phyloP scores from a whole-genome alignment of 2,329 filamentous ascomycete genomes.

The Phaeosphaeria sp. region DNA sequence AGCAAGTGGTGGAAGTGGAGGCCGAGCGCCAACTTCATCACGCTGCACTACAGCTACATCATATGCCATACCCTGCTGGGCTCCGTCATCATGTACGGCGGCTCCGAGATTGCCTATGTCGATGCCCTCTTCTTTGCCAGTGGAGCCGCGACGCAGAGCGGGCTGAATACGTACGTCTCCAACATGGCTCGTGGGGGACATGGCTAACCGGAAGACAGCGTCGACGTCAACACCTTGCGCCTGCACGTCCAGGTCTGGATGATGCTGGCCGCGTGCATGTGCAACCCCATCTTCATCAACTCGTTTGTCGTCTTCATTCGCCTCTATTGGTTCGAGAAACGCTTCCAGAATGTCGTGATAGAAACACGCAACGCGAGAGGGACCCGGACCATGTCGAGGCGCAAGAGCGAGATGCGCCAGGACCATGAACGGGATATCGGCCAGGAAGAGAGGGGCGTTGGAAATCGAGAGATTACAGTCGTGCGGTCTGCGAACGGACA shows the following conservation, averaged over 20 bases:
- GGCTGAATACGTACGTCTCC: conserved; percentile 74
- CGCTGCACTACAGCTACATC: conserved; percentile 81
- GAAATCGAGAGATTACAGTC: conserved; percentile 70
- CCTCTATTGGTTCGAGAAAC: conserved; percentile 97
- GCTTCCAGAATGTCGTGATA: conserved; percentile 82
- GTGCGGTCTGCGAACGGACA: conserved; percentile 64
- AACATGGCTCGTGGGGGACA: background rate
- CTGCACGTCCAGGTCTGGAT: conserved; percentile 61
- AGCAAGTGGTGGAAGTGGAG: conserved; percentile 27
- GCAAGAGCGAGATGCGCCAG: conserved; percentile 55
- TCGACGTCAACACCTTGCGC: conserved; percentile 57
- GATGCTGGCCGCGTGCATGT: conserved; percentile 45
- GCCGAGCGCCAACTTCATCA: conserved; percentile 82
- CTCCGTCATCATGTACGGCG: conserved; percentile 78
- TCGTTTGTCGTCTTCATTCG: conserved; percentile 87
- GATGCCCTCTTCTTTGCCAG: conserved; percentile 90
- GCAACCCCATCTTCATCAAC: conserved; percentile 53
- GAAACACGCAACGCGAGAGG: conserved; percentile 73
- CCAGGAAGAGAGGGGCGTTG: conserved; percentile 68
- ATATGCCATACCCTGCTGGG: conserved; percentile 74
- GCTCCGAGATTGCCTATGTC: conserved; percentile 73
- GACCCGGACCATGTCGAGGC: conserved; percentile 67
- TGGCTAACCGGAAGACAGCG: conserved; percentile 40
- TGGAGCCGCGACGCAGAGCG: conserved; percentile 88
- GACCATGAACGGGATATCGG: conserved; percentile 53